These are phyloP conservation scores for Blakeslea trispora DNA, from an alignment of 371 early-diverging fungal genomes.

Conservation along the genomic window DNA sequence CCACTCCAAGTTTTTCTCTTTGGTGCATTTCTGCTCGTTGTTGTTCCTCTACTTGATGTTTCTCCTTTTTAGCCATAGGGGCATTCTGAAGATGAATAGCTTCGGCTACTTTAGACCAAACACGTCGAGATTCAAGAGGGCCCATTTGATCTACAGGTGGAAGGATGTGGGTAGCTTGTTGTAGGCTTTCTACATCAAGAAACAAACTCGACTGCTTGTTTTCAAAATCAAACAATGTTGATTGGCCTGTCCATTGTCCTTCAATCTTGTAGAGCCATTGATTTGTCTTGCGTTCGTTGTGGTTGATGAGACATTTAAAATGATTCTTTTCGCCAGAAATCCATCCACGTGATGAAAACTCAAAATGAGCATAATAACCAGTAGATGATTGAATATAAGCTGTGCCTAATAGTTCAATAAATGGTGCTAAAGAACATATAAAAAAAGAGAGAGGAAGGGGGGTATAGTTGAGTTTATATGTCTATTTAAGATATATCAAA, in stretches of 20 bases:
- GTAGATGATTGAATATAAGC: constrained; percentile 66
- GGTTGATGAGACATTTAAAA: constrained; percentile 60
- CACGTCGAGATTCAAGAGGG: constrained; percentile 63
- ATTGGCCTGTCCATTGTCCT: constrained; percentile 70
- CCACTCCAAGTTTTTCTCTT: constrained; percentile 54
- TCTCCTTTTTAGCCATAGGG: constrained; percentile 63
- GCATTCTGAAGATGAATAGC: constrained; percentile 69
- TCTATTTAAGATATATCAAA: too few relatives aligned
- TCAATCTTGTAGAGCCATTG: constrained; percentile 58
- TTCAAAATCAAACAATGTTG: constrained; percentile 48
- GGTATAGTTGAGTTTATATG: too few relatives aligned
- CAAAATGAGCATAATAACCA: constrained; percentile 67
- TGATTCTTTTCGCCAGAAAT: constrained; percentile 79
- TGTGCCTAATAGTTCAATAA: constrained; percentile 72
- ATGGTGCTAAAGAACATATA: constrained; percentile 45
- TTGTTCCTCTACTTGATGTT: constrained; percentile 70
- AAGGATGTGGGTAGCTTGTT: constrained; percentile 31
- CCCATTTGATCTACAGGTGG: constrained; percentile 56
- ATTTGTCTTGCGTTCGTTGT: constrained; percentile 29
- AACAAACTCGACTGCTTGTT: constrained; percentile 47
- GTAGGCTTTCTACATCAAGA: constrained; percentile 54
- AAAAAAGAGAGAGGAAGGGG: background rate
- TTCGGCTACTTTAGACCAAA: constrained; percentile 73
- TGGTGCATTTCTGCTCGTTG: constrained; percentile 64
- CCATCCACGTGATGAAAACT: constrained; percentile 76